phyloP scores from a whole-genome alignment of 2,329 filamentous ascomycete genomes.

The Magnaporthiopsis rhizophila region DNA sequence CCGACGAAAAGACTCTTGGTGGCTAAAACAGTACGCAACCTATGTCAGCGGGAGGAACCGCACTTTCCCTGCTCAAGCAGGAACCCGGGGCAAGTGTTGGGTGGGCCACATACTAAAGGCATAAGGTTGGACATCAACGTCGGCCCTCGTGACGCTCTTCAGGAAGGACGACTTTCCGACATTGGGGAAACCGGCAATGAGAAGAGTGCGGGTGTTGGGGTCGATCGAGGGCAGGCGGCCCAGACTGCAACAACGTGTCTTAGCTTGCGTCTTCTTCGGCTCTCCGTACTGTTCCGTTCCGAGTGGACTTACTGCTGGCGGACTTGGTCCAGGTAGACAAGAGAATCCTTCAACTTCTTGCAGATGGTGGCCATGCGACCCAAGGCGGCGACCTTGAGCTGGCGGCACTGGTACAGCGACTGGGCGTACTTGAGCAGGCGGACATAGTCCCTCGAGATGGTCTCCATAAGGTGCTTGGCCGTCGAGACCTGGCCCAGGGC shows the following conservation, averaged over 20 bases:
- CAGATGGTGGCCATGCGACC: conserved; percentile 98
- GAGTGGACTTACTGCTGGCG: conserved; percentile 58
- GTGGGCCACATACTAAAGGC: conserved; percentile 52
- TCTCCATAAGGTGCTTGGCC: conserved; percentile 93
- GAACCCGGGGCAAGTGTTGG: not conserved
- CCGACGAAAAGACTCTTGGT: conserved; percentile 96
- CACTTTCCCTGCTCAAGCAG: not conserved
- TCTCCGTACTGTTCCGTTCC: not conserved
- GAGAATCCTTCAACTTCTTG: conserved; percentile 87
- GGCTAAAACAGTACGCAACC: conserved; percentile 24
- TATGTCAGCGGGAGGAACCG: conserved; percentile 31
- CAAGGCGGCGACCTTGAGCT: conserved; percentile 90
- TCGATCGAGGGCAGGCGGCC: conserved; percentile 98
- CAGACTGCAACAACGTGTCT: conserved; percentile 32
- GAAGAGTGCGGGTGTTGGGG: conserved; percentile 88
- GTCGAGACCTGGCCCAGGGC: conserved; percentile 93
- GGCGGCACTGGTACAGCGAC: conserved; percentile 97
- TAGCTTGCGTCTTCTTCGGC: not conserved
- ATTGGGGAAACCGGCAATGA: conserved; percentile 97
- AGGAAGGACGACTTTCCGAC: conserved; percentile 96
- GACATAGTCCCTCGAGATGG: conserved; percentile 91
- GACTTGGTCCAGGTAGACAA: conserved; percentile 93
- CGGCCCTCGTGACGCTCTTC: conserved; percentile 82
- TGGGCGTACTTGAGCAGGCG: conserved; percentile 86
- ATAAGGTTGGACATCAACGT: conserved; percentile 96